These are phyloP conservation scores for Pseudocercospora musae DNA, from an alignment of 2,329 filamentous ascomycete species.

Conservation along the genomic window DNA sequence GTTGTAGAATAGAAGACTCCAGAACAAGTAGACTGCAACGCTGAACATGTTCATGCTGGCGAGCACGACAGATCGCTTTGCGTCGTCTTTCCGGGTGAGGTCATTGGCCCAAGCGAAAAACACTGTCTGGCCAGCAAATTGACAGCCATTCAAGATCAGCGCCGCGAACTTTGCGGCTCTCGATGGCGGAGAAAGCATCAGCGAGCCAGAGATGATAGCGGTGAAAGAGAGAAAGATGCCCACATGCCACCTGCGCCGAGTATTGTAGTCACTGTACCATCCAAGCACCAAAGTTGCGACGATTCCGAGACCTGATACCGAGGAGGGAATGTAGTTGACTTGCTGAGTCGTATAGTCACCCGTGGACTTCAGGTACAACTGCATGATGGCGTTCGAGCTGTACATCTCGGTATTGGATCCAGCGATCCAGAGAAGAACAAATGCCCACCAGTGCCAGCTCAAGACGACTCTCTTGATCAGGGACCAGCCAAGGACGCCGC, in stretches of 20 bases:
- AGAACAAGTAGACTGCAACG: conserved; percentile 28
- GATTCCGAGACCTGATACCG: conserved; percentile 27
- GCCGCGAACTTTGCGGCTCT: conserved; percentile 27
- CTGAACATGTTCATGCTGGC: conserved; percentile 31
- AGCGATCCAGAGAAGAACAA: conserved; percentile 29
- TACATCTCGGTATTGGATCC: conserved; percentile 31
- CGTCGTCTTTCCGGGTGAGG: conserved; percentile 25
- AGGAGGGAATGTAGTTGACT: conserved; percentile 28
- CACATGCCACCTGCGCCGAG: conserved; percentile 25
- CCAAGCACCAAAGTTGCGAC: conserved; percentile 27
- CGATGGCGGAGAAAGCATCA: conserved; percentile 24
- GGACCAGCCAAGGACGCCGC: conserved; percentile 25
- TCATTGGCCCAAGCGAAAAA: conserved; percentile 31
- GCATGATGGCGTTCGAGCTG: conserved; percentile 29
- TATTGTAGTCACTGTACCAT: conserved; percentile 30
- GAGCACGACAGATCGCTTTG: conserved; percentile 26
- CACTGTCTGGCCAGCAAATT: conserved; percentile 28
- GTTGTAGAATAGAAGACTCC: conserved; percentile 31
- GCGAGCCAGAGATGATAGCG: conserved; percentile 25
- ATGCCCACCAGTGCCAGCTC: conserved; percentile 31
- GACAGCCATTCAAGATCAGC: conserved; percentile 27
- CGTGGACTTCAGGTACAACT: conserved; percentile 25
- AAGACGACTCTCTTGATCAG: conserved; percentile 25
- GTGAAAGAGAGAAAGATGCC: conserved; percentile 29
- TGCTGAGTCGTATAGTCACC: conserved; percentile 25